phyloP scores from a whole-genome alignment of 2,329 filamentous ascomycete species.

The Fusarium cyanostomum region DNA sequence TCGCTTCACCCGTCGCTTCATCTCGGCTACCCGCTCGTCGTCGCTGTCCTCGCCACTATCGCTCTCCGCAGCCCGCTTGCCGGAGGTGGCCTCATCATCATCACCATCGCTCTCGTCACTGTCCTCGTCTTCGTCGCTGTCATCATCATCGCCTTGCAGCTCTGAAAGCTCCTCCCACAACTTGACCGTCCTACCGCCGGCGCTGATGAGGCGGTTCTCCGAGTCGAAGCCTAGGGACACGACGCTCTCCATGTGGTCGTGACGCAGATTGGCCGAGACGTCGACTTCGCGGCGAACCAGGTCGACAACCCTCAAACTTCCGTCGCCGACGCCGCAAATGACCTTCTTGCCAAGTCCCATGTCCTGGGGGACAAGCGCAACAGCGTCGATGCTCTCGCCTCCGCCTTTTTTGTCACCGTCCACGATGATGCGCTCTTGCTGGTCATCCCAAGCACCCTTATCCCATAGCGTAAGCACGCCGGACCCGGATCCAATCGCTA shows the following conservation, averaged over 20 bases:
- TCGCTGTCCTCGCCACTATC: conserved; percentile 58
- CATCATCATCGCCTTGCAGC: conserved; percentile 53
- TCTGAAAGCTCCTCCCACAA: conserved; percentile 87
- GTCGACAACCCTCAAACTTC: conserved; percentile 79
- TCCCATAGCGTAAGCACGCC: conserved; percentile 95
- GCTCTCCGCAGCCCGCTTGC: conserved; percentile 59
- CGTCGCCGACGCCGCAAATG: conserved; percentile 84
- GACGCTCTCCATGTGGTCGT: conserved; percentile 90
- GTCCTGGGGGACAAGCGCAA: conserved; percentile 75
- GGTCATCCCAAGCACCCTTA: conserved; percentile 92
- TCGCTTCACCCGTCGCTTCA: conserved; percentile 58
- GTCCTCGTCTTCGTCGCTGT: conserved; percentile 59
- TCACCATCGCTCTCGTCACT: conserved; percentile 58
- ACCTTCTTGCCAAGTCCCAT: conserved; percentile 77
- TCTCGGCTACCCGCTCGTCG: conserved; percentile 47
- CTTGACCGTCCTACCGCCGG: conserved; percentile 86
- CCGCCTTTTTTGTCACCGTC: conserved; percentile 65
- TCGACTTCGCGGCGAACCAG: conserved; percentile 79
- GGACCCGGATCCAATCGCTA: conserved; percentile 78
- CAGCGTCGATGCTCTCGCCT: conserved; percentile 83
- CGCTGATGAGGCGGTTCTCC: conserved; percentile 86
- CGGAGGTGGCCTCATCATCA: conserved; percentile 53
- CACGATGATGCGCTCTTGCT: conserved; percentile 87
- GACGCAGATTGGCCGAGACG: conserved; percentile 66
- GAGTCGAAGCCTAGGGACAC: conserved; percentile 85